A percentile compares a stretch with the other conserved stretches of the same genome.
Evolutionary conservation across 2,329 filamentous ascomycete species (phyloP).

Genomic region (Aureobasidium vineae): DNA sequence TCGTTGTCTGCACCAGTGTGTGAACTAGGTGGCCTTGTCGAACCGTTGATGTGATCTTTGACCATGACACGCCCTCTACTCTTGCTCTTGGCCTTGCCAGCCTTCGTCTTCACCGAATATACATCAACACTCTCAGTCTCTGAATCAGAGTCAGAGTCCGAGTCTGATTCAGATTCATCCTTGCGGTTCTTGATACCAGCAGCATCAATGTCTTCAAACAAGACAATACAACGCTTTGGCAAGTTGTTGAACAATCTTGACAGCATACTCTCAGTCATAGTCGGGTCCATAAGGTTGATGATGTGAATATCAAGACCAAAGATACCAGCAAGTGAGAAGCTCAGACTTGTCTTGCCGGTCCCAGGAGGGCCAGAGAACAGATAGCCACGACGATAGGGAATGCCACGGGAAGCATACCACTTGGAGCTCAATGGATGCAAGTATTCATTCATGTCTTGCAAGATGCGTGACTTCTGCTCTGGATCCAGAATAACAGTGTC

Average conservation of each 20-base stretch:
- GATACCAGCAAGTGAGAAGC: conserved; percentile 47
- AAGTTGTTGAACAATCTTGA: conserved; percentile 46
- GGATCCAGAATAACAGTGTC: conserved; percentile 71
- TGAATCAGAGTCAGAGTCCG: neutral
- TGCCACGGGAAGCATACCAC: conserved; percentile 84
- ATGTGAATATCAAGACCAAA: conserved; percentile 50
- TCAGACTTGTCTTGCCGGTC: conserved; percentile 41
- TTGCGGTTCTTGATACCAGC: conserved; percentile 44
- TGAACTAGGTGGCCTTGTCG: neutral
- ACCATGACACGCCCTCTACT: neutral
- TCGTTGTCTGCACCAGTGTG: neutral
- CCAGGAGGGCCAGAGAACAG: conserved; percentile 68
- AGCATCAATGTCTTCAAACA: conserved; percentile 51
- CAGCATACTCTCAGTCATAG: conserved; percentile 66
- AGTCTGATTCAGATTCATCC: neutral
- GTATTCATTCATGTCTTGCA: conserved; percentile 75
- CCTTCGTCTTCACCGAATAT: neutral
- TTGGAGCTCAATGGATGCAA: conserved; percentile 66
- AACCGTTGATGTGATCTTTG: neutral
- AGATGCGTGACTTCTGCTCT: conserved; percentile 62
- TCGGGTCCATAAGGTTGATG: conserved; percentile 60
- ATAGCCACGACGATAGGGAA: conserved; percentile 82
- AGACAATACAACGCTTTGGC: conserved; percentile 47
- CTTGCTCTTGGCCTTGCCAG: neutral
- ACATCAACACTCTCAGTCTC: neutral